Evolutionary conservation across 805 yeast species (phyloP), one percentile per base, ranked within the genome.

Genomic region (Candida coquimbonensis): DNA sequence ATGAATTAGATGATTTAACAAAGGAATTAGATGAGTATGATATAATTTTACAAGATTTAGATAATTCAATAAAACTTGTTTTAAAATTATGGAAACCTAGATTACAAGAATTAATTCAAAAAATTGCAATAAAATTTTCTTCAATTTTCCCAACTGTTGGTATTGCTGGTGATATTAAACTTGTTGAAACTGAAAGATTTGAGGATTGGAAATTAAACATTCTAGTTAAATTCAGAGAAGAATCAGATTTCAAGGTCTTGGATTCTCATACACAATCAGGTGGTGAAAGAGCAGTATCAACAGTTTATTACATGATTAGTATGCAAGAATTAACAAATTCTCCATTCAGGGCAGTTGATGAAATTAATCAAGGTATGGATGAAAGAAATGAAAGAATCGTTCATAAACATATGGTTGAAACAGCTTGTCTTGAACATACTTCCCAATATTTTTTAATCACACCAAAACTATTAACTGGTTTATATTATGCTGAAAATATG

Each of bases 331-430:
- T 85, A 47, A 82, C 97, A 0, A 75, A 76, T 27, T 87, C 96
- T 0, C 98, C 99, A 9, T 88, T 93, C 59, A 72, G 98, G 59
- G 90, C 91, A 3, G 96, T 93, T 8, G 99, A 93, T 66, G 99
- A 93, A 69, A 95, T 93, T 51, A 93, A 93, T 62, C 99, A 93
- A 67, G 99, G 99, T 53, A 90, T 93, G 98, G 99, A 93, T 66
- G 85, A 95, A 12, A 78, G 78, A 49, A 93, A 93, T 59, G 99
- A 93, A 64, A 77, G 90, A 50, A 73, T 78, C 67, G 90, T 93
- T 3, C 96, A 91, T 61, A 76, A 78, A 50, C 78, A 87, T 50
- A 81, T 93, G 74, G 96, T 91, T 1, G 80, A 84, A 45, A 89
- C 96, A 1, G 91, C 97, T 0, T 87, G 96, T 59, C 65, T 67